Evolutionary conservation across 768 basidiomycete genomes (phyloP), one percentile per base, ranked within the genome.

Genomic region (Boletus pseudopeckii): DNA sequence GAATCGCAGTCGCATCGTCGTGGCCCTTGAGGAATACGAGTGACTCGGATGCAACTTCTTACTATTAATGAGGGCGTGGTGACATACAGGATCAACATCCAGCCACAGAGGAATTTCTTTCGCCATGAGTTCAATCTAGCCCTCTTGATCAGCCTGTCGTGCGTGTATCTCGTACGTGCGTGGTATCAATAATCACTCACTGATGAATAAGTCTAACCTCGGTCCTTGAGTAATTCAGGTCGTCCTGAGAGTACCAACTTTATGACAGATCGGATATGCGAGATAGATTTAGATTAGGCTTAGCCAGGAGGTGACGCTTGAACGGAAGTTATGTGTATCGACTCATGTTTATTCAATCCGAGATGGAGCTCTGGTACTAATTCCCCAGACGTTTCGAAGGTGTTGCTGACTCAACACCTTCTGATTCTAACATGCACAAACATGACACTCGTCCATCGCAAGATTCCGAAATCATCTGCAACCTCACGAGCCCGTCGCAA

Each of bases 1-100:
- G 73, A 47, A 95, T 84, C 4, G 90, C 91, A 11, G 83, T 84
- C 5, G 89, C 93, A 72, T 95, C 92, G 62, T 96, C 92, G 62
- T 95, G 92, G 14, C 92, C 92, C 89, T 91, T 47, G 43, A 49
- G 14, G 41, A 6, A 40, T 33, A 40, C 49, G 24, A 53, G 37
- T 61, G 13, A n/a, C n/a, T n/a, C n/a, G n/a, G n/a, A 54, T 32
- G 11, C 22, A 40, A 42, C 5, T 53, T 18, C 18, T 15, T 9
- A 30, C 13, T 26, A 17, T 26, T 32, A 17, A 28, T 42, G 14
- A 7, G 28, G 32, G n/a, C 24, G 20, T 39, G 33, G 36, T 38
- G 32, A 40, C 80, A 33, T 65, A 85, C 85, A 13, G 86, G 84
- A 63, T 88, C 86, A 17, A 75, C 78, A 63, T 88, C 86, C 39